These are phyloP conservation scores for Coniophora puteana DNA, from an alignment of 1,284 basidiomycete genomes.

Conservation along the genomic window DNA sequence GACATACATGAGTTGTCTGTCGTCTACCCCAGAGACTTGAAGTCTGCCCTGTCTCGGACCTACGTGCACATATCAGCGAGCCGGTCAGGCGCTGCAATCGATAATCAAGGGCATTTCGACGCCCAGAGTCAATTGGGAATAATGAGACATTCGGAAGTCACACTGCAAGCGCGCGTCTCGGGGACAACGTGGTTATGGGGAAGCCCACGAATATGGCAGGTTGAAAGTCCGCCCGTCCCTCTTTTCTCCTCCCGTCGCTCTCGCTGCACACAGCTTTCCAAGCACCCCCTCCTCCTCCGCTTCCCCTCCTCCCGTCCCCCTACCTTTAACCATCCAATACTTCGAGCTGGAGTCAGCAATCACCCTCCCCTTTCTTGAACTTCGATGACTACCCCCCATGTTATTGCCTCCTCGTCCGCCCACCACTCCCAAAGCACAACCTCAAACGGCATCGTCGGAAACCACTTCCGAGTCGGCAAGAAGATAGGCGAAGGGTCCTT, in stretches of 20 bases:
- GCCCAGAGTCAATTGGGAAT: no score
- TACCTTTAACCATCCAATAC: conserved; percentile 2
- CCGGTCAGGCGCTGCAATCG: no score
- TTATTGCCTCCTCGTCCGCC: conserved; percentile 66
- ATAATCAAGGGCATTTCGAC: no score
- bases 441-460: conserved; percentile 70
- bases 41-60: no score
- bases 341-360: conserved; percentile 25
- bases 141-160: no score
- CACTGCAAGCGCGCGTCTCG: neutral
- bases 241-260: conserved; percentile 24
- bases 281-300: conserved; percentile 19
- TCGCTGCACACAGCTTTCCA: conserved; percentile 13
- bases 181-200: no score
- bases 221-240: conserved; percentile 27
- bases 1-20: no score
- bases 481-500: conserved; percentile 88
- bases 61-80: no score
- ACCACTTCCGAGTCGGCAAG: conserved; percentile 77
- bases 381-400: conserved; percentile 71
- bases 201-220: conserved; percentile 17
- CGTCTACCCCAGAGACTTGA: no score
- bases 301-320: conserved; percentile 19
- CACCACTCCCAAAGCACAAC: conserved; percentile 57
- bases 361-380: conserved; percentile 5